phyloP scores from a whole-genome alignment of 2,329 filamentous ascomycete genomes.

The Pyricularia pennisetigena region DNA sequence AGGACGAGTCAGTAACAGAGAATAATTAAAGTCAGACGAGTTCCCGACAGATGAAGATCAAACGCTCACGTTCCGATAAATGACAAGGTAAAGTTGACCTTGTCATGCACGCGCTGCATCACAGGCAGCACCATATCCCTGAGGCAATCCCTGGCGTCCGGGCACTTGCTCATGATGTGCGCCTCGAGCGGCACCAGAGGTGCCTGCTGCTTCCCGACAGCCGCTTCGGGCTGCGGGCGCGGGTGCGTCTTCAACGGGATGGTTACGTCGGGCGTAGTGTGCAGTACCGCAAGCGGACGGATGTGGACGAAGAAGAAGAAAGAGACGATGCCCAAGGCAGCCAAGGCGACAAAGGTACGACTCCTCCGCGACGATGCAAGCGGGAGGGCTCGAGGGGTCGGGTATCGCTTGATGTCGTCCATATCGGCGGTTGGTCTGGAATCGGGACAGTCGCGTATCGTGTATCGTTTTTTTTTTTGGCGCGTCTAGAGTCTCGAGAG shows the following conservation, averaged over 20 bases:
- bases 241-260: constrained; percentile 3
- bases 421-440: constrained; percentile 5
- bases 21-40: not conserved
- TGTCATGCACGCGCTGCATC: constrained; percentile 72
- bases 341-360: constrained; percentile 6
- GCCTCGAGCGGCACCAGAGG: constrained; percentile 69
- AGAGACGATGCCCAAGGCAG: constrained; percentile 7
- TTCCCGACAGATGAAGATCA: not conserved
- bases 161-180: constrained; percentile 97
- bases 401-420: constrained; percentile 10
- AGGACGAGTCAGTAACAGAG: not conserved
- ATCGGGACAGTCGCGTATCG: not conserved
- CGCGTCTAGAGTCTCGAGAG: not conserved
- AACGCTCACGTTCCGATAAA: constrained; percentile 71
- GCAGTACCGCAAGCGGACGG: constrained; percentile 2
- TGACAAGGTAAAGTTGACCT: constrained; percentile 84
- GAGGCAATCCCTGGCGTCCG: constrained; percentile 79
- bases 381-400: constrained; percentile 1
- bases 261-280: not conserved
- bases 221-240: constrained; percentile 3
- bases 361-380: constrained; percentile 6
- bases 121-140: constrained; percentile 71
- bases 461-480: not conserved
- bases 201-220: not conserved
- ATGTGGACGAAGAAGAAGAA: constrained; percentile 8